A percentile compares a stretch with the other conserved stretches of the same genome.
Conservation (phyloP, 495 filamentous ascomycete species). For the Hypoxylon intermedium region DNA sequence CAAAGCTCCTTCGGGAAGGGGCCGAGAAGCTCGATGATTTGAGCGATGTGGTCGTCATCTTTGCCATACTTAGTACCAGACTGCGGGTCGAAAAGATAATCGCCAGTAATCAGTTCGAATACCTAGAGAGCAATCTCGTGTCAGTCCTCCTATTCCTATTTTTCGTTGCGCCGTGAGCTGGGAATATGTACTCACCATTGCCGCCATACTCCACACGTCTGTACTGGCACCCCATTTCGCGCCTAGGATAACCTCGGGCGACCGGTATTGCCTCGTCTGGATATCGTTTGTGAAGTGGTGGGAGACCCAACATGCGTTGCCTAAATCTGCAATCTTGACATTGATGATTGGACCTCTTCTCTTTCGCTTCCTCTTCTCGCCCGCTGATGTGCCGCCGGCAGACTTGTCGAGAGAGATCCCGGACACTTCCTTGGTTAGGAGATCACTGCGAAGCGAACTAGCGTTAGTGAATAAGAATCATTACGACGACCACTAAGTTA, state of each 20-base stretch:
- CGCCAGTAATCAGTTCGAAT: constrained; percentile 97
- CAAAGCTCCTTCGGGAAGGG: constrained; percentile 91
- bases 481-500: background rate
- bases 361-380: constrained; percentile 61
- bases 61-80: constrained; percentile 99
- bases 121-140: constrained; percentile 61
- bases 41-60: constrained; percentile 98
- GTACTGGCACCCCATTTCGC: constrained; percentile 99
- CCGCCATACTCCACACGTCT: constrained; percentile 99
- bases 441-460: constrained; percentile 65
- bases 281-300: constrained; percentile 99
- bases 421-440: constrained; percentile 89
- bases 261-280: constrained; percentile 96
- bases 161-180: background rate
- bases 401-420: constrained; percentile 91
- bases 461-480: constrained; percentile 6
- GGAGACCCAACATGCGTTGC: constrained; percentile 97
- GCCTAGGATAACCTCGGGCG: constrained; percentile 95
- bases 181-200: constrained; percentile 73
- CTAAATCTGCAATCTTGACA: constrained; percentile 98
- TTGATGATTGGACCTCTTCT: constrained; percentile 76
- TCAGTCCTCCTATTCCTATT: constrained; percentile 1
- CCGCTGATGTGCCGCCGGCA: constrained; percentile 48
- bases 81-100: constrained; percentile 98
- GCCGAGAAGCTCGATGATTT: constrained; percentile 97